These are phyloP conservation scores for Boletus sp. DNA, from an alignment of 768 basidiomycete species.

Conservation along the genomic window DNA sequence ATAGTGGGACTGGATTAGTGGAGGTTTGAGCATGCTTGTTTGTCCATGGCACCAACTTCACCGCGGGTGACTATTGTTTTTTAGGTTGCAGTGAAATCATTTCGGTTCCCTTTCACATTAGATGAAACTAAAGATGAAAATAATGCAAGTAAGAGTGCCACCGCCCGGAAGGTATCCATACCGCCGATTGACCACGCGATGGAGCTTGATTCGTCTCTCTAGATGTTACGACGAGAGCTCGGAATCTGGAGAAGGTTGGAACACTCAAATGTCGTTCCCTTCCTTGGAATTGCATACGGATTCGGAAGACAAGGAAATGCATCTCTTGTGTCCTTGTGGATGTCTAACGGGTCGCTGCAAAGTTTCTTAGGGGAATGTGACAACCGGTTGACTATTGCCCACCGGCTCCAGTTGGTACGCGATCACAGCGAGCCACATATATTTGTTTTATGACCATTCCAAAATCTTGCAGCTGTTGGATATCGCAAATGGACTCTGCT, in stretches of 20 bases:
- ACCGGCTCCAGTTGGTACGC: conserved; percentile 8
- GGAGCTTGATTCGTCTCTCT: neutral
- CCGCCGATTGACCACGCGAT: neutral
- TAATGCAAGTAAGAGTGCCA: too few relatives aligned
- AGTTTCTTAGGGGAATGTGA: neutral
- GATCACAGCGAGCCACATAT: neutral
- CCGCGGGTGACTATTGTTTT: neutral
- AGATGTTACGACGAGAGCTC: conserved; percentile 5
- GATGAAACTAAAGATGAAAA: neutral
- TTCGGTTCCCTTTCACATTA: neutral
- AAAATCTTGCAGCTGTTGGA: conserved; percentile 6
- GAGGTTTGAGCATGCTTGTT: neutral
- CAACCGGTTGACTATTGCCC: neutral
- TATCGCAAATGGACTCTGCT: conserved; percentile 8
- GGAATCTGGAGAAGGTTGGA: conserved; percentile 17
- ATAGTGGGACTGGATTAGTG: neutral
- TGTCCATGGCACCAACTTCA: neutral
- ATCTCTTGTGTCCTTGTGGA: conserved; percentile 4
- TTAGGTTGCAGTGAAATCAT: conserved; percentile 1
- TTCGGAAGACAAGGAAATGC: neutral
- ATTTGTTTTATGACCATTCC: neutral
- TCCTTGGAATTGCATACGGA: conserved; percentile 18
- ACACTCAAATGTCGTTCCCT: conserved; percentile 15
- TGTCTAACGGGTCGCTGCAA: neutral
- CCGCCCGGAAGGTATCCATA: neutral